Base-by-base conservation (phyloP, 441 rosid species). In the Erodium texanum region DNA sequence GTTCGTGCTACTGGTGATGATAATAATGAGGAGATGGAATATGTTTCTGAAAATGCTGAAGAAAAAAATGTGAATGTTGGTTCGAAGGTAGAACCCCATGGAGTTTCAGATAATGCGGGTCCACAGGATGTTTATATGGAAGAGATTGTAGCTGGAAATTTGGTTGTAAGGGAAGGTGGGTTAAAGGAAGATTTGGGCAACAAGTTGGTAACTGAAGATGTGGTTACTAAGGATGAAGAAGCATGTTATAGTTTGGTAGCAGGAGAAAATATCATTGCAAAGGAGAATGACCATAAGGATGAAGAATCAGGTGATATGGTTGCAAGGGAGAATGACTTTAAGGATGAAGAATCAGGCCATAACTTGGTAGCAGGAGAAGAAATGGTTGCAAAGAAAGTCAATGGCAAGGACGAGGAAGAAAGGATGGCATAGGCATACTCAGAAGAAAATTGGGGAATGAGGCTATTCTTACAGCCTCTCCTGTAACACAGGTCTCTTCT, bases 401-500 rank as follows among this genome's bases (percentile, higher is more conserved):
- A 27, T 4, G 1, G 29, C 19, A 56, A 56, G 16, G 62, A 16
- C 15, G 59, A 8, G 15, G 15, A 52, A 14, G 62, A 1, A 19
- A 19, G 62, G 11, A 52, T 16, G 22, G 11, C 59, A 52, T 18
- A 18, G 10, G 59, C 27, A 45, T 59, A 52, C 24, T 19, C 58
- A 75, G 76, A 76, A 71, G 70, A 77, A 77, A 74, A 74, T 70
- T 74, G 76, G 70, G 68, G 29, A 74, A 8, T 72, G 85, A 71
- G 82, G 81, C 73, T 76, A 61, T 27, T 59, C 66, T 72, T 69
- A 62, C 66, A 56, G 70, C 64, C 80, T 72, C 66, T 68, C 52
- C 75, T 70, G 22, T 75, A 54, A 71, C 79, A 80, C 71, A 67
- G 70, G 81, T 81, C 78, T 77, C 85, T 76, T 79, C 75, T 66